phyloP scores from a whole-genome alignment of 768 basidiomycete species.

The Boletus eberwhitei region DNA sequence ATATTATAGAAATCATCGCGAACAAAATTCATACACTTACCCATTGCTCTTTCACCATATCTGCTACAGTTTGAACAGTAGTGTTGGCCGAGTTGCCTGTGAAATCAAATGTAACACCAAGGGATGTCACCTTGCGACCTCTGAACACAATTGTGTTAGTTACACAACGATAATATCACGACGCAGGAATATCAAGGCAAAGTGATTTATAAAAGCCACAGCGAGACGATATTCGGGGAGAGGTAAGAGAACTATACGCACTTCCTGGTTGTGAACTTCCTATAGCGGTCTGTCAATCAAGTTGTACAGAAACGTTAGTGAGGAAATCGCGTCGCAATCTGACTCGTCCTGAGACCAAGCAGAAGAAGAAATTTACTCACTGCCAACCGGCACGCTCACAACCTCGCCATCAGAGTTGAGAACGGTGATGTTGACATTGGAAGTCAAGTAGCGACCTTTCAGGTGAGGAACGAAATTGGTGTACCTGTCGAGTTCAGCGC shows the following conservation, averaged over 20 bases:
- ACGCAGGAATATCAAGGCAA: background rate
- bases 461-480: conserved; percentile 63
- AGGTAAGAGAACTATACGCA: conserved; percentile 32
- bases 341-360: background rate
- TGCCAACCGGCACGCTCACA: conserved; percentile 44
- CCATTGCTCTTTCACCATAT: conserved; percentile 82
- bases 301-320: conserved; percentile 35
- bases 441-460: conserved; percentile 74
- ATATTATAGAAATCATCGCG: background rate
- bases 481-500: conserved; percentile 37
- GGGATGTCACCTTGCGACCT: conserved; percentile 71
- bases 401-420: conserved; percentile 36
- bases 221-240: too few relatives aligned
- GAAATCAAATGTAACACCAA: conserved; percentile 80
- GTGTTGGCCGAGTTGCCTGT: conserved; percentile 67
- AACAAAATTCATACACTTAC: conserved; percentile 32
- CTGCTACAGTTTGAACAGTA: conserved; percentile 66
- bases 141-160: conserved; percentile 12
- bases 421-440: conserved; percentile 83
- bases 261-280: conserved; percentile 74
- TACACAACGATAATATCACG: background rate
- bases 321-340: background rate
- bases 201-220: background rate
- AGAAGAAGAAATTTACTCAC: conserved; percentile 21
- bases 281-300: conserved; percentile 45